Evolutionary conservation across 2,329 filamentous ascomycete genomes (phyloP).

Genomic region (Ceratocystiopsis sp.): DNA sequence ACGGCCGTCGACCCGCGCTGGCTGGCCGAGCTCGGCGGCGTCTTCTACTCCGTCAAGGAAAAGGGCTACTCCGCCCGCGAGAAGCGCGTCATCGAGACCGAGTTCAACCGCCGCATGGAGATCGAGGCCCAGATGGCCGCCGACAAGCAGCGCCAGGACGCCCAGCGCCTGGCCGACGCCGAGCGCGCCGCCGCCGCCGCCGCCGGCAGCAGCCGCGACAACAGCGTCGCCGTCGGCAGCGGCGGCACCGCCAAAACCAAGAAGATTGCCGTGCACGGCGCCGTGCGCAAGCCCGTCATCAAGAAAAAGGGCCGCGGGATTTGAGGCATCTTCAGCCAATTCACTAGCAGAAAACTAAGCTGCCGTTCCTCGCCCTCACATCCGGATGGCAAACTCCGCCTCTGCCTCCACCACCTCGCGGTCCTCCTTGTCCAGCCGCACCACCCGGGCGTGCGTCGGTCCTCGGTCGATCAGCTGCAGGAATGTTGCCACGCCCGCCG

Average conservation of each 20-base stretch:
- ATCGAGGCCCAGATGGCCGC: conserved; percentile 85
- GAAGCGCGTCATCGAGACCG: conserved; percentile 72
- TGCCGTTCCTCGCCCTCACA: conserved; percentile 9
- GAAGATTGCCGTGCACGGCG: conserved; percentile 44
- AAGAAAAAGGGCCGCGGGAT: conserved; percentile 40
- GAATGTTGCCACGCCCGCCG: conserved; percentile 48
- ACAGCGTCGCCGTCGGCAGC: conserved; percentile 3
- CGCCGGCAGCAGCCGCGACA: conserved; percentile 18
- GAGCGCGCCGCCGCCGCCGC: conserved; percentile 14
- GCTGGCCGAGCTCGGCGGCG: conserved; percentile 88
- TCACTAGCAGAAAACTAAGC: not conserved
- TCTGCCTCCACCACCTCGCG: conserved; percentile 51
- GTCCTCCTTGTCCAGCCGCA: conserved; percentile 53
- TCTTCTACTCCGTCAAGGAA: conserved; percentile 95
- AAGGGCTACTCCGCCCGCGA: conserved; percentile 86
- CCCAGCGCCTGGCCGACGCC: conserved; percentile 32
- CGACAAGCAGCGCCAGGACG: conserved; percentile 55
- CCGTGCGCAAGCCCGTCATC: conserved; percentile 41
- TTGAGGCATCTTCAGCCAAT: conserved; percentile 10
- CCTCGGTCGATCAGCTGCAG: conserved; percentile 61
- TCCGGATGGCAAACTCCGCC: conserved; percentile 41
- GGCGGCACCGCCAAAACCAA: conserved; percentile 22
- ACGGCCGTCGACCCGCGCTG: conserved; percentile 93
- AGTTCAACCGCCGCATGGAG: conserved; percentile 86
- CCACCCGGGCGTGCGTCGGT: conserved; percentile 54